Conservation (phyloP, 345 rosid species). For the Toxicodendron radicans region DNA sequence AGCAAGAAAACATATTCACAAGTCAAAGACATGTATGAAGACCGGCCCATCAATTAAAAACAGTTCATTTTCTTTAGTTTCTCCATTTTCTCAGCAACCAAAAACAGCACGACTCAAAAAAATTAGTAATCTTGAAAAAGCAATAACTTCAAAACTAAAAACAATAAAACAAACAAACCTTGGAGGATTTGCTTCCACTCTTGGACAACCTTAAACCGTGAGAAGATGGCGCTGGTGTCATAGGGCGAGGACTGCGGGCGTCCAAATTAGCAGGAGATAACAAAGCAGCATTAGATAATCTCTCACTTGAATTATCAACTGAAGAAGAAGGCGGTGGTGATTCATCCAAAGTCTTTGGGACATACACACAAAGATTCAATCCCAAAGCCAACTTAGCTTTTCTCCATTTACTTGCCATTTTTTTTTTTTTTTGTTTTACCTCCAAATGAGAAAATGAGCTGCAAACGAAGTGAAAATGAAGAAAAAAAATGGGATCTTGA, state of each 20-base stretch:
- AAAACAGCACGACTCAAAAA: conserved; percentile 2
- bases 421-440: neutral
- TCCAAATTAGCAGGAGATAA: conserved; percentile 67
- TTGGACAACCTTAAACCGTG: conserved; percentile 61
- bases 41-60: neutral
- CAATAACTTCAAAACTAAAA: conserved; percentile 3
- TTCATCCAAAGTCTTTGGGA: conserved; percentile 61
- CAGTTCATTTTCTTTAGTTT: neutral
- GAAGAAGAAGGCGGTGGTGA: conserved; percentile 36
- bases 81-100: neutral
- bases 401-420: conserved; percentile 87
- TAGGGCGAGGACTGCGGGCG: conserved; percentile 42
- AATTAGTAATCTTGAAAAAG: conserved; percentile 7
- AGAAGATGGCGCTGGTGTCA: conserved; percentile 84
- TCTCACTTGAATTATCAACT: conserved; percentile 52
- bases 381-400: conserved; percentile 80
- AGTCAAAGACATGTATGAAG: conserved; percentile 9
- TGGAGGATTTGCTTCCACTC: conserved; percentile 79
- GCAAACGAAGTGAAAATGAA: conserved; percentile 17
- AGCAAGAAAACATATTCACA: conserved; percentile 14
- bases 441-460: neutral
- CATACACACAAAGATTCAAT: conserved; percentile 64
- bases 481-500: conserved; percentile 29
- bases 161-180: conserved; percentile 52
- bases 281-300: conserved; percentile 79